Evolutionary conservation across 78 protist genomes (phyloP).

Genomic region (Dictyostelium firmibasis): DNA sequence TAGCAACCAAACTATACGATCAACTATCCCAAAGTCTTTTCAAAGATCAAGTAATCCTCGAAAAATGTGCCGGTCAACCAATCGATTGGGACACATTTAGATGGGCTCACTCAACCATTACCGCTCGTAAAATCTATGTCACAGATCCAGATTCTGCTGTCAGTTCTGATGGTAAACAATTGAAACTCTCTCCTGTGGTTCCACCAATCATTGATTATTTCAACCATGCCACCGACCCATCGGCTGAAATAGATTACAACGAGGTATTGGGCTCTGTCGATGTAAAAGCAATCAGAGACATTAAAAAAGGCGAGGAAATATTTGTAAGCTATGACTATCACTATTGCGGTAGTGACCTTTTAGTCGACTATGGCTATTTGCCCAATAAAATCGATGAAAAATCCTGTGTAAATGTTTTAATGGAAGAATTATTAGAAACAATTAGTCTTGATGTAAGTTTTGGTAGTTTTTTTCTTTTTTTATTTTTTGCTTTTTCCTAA

Average conservation of each 20-base stretch:
- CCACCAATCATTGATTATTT: constrained; percentile 50
- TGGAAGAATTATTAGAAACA: constrained; percentile 42
- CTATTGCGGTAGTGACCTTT: constrained; percentile 37
- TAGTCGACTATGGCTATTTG: constrained; percentile 34
- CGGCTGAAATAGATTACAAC: constrained; percentile 9
- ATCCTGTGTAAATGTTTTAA: constrained; percentile 49
- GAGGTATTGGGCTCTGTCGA: not conserved
- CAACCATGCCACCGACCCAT: constrained; percentile 10
- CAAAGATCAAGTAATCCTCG: not conserved
- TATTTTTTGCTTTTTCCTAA: not conserved
- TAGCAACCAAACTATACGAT: not conserved
- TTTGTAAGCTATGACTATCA: constrained; percentile 43
- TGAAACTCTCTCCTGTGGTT: not conserved
- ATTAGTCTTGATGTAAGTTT: constrained; percentile 25
- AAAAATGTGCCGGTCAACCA: not conserved
- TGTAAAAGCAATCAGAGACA: not conserved
- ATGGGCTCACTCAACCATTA: constrained; percentile 43
- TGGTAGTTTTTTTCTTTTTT: too few species aligned
- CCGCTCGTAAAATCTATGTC: constrained; percentile 31
- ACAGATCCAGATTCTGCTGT: not conserved
- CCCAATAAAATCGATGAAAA: not conserved
- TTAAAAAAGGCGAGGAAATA: constrained; percentile 40
- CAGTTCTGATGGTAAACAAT: not conserved
- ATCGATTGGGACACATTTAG: constrained; percentile 16
- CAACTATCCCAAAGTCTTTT: not conserved